These are phyloP conservation scores for Mycena sp. DNA, from an alignment of 1,284 basidiomycete species.

Conservation along the genomic window DNA sequence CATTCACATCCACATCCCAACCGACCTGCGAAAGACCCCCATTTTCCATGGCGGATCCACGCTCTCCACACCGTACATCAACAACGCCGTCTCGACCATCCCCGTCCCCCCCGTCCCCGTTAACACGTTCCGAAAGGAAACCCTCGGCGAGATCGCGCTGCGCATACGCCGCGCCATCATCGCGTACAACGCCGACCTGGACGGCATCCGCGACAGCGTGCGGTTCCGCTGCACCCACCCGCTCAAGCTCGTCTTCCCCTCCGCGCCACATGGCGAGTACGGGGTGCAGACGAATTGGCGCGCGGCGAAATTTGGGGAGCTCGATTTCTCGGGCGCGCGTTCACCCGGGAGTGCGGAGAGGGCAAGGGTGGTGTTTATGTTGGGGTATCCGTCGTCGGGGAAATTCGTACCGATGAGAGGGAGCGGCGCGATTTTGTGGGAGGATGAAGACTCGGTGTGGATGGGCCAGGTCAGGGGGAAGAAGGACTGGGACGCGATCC, in stretches of 20 bases:
- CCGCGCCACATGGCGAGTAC: neutral
- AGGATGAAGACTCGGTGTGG: slow-evolving; percentile 3
- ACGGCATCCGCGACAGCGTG: neutral
- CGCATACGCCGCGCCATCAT: neutral
- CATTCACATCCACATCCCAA: neutral
- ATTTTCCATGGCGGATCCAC: neutral
- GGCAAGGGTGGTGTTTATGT: neutral
- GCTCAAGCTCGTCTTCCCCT: neutral
- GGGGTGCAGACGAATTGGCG: neutral
- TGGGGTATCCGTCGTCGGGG: too few species aligned
- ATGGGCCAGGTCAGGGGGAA: neutral
- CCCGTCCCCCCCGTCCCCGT: neutral
- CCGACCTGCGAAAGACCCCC: neutral
- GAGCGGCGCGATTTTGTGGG: neutral
- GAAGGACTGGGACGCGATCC: slow-evolving; percentile 10
- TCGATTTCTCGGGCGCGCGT: slow-evolving; percentile 5
- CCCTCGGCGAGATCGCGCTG: neutral
- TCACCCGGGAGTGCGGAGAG: neutral
- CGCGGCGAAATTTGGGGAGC: neutral
- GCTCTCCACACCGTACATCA: neutral
- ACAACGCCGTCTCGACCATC: slow-evolving; percentile 3
- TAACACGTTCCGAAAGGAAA: neutral
- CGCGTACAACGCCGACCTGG: neutral
- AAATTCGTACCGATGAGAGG: neutral
- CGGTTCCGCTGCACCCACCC: neutral